Evolutionary conservation across 805 yeast genomes (phyloP).

Genomic region (Lachancea thermotolerans): DNA sequence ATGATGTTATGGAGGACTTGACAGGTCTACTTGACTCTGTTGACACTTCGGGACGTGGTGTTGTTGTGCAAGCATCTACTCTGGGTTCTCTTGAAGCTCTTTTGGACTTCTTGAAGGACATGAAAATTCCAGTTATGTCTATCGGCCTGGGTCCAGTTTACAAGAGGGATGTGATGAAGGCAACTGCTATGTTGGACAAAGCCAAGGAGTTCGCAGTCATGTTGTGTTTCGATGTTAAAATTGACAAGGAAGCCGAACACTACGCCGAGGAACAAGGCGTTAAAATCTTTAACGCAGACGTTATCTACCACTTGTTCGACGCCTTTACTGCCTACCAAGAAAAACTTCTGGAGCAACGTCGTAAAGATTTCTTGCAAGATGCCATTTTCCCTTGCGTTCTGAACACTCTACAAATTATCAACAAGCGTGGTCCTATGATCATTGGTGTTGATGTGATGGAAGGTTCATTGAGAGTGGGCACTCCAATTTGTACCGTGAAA

Average conservation of each 20-base stretch:
- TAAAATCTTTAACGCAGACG: constrained; percentile 89
- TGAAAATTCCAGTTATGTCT: constrained; percentile 99
- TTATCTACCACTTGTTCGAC: constrained; percentile 94
- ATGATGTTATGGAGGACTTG: constrained; percentile 97
- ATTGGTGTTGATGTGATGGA: constrained; percentile 97
- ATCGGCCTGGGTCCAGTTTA: constrained; percentile 97
- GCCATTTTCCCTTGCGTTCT: constrained; percentile 95
- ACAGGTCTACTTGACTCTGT: constrained; percentile 92
- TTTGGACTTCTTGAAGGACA: constrained; percentile 91
- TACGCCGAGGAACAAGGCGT: constrained; percentile 92
- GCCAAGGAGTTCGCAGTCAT: constrained; percentile 95
- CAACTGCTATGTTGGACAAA: constrained; percentile 92
- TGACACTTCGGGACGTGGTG: constrained; percentile 94
- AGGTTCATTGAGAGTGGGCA: constrained; percentile 83
- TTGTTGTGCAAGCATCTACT: constrained; percentile 96
- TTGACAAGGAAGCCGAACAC: constrained; percentile 97
- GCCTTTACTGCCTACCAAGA: constrained; percentile 88
- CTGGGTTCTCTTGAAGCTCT: constrained; percentile 97
- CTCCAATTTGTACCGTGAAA: constrained; percentile 93
- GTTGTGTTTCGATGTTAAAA: constrained; percentile 96
- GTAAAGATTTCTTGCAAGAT: constrained; percentile 77
- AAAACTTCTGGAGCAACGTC: constrained; percentile 79
- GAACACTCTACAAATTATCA: constrained; percentile 90
- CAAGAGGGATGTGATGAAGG: constrained; percentile 97
- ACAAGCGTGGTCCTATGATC: constrained; percentile 98